phyloP scores from a whole-genome alignment of 495 filamentous ascomycete species.

The Tuber borchii region DNA sequence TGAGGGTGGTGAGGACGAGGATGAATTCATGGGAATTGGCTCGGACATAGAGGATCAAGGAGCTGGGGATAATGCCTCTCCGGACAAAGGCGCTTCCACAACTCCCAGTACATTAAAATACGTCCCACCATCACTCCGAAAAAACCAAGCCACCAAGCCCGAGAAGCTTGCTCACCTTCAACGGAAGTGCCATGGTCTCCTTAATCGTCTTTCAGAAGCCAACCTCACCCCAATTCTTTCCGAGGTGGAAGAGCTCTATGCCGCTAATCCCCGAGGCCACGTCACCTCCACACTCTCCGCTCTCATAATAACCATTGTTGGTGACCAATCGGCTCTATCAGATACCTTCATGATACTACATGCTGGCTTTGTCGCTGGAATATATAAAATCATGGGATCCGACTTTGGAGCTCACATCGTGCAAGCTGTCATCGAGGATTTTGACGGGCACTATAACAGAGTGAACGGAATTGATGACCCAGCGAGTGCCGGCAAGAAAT shows the following conservation, averaged over 20 bases:
- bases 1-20: constrained; percentile 37
- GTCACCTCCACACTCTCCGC: constrained; percentile 72
- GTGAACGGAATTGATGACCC: constrained; percentile 47
- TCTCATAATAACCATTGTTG: constrained; percentile 65
- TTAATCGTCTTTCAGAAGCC: constrained; percentile 88
- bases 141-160: constrained; percentile 53
- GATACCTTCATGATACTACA: constrained; percentile 88
- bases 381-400: constrained; percentile 77
- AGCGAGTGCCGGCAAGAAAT: constrained; percentile 54
- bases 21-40: constrained; percentile 36
- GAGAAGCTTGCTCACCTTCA: constrained; percentile 65
- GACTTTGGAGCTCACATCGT: constrained; percentile 83
- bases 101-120: constrained; percentile 54
- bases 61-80: constrained; percentile 32
- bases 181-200: constrained; percentile 74
- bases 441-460: constrained; percentile 52
- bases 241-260: constrained; percentile 77
- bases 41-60: constrained; percentile 40
- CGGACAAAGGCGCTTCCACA: constrained; percentile 41
- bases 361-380: constrained; percentile 79
- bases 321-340: constrained; percentile 65
- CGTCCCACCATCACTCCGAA: constrained; percentile 77
- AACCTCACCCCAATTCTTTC: constrained; percentile 73
- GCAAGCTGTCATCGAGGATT: constrained; percentile 65
- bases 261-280: constrained; percentile 68